phyloP scores from a whole-genome alignment of 2,329 filamentous ascomycete genomes.

The Metarhizium humberi region DNA sequence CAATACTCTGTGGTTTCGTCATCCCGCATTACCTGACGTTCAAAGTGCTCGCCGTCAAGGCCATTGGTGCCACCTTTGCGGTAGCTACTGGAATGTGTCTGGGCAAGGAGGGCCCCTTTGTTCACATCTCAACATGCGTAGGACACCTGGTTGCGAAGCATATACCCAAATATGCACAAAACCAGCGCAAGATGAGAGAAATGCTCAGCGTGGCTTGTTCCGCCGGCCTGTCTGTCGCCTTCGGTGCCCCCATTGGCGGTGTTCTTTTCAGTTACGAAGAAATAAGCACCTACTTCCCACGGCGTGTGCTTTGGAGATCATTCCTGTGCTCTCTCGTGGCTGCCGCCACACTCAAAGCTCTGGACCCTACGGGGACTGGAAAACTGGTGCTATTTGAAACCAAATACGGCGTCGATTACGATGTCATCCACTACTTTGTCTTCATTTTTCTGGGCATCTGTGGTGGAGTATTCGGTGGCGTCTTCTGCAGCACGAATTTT shows the following conservation, averaged over 20 bases:
- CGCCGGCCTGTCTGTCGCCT: conserved; percentile 48
- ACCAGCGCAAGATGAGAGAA: conserved; percentile 48
- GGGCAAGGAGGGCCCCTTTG: conserved; percentile 53
- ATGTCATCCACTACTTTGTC: conserved; percentile 43
- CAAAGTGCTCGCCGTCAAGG: conserved; percentile 46
- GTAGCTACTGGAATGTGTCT: conserved; percentile 51
- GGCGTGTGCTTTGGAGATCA: conserved; percentile 44
- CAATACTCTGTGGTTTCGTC: conserved; percentile 49
- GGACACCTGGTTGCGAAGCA: conserved; percentile 40
- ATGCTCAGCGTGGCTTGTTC: conserved; percentile 49
- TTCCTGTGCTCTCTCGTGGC: conserved; percentile 49
- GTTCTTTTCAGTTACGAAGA: conserved; percentile 53
- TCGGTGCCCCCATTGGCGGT: conserved; percentile 52
- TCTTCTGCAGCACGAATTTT: conserved; percentile 50
- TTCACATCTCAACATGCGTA: conserved; percentile 50
- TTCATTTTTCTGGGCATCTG: conserved; percentile 46
- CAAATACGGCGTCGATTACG: conserved; percentile 46
- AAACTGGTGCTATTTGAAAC: conserved; percentile 53
- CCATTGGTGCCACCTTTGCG: conserved; percentile 47
- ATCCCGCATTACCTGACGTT: conserved; percentile 48
- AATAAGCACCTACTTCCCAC: conserved; percentile 50
- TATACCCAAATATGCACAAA: conserved; percentile 49
- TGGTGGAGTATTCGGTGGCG: conserved; percentile 49
- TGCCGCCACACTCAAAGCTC: conserved; percentile 42
- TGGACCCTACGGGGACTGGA: conserved; percentile 52